Base-by-base conservation (phyloP, 352 stramenopile genomes). In the Phytophthora podocarpi region DNA sequence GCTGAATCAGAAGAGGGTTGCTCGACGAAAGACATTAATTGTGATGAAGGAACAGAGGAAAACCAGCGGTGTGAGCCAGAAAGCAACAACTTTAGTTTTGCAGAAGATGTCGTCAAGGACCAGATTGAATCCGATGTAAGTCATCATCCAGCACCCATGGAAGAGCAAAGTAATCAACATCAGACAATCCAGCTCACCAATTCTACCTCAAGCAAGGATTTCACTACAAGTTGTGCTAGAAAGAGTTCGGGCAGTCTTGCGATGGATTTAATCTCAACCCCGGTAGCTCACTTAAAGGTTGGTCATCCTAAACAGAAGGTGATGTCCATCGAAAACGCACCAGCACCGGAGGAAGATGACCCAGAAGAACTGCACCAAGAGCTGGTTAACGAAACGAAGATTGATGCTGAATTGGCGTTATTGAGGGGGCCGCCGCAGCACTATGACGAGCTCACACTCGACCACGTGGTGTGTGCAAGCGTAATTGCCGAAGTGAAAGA, bases 401-500 rank as follows among this genome's bases (percentile, higher is more conserved):
- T 41, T 35, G 23, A 35, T 27, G 4, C 20, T 31, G 18, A 52
- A 28, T 27, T 54, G 2, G 1, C 43, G 4, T 23, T 51, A 9
- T 18, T 28, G 8, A 62, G 43, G 16, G n/a, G 4, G 2, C 11
- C 35, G 9, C 34, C 50, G 0, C 35, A 65, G 13, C 43, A 40
- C 1, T 89, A 89, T 47, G 54, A 61, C 13, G 45, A 78, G 0
- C 67, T 91, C 3, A 72, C 60, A 1, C 30, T 78, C 11, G 74
- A 86, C 18, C 57, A 80, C 16, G 42, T 85, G 6, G 60, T 85
- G 4, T 72, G 72, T n/a, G 73, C 76, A 4, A 62, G 41, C 16
- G 78, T 89, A n/a, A 48, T 86, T 11, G 78, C 80, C 2, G 67
- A 88, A 64, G 75, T 76, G 15, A 72, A 69, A 36, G 80, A 90